A percentile compares a stretch with the other conserved stretches of the same genome.
phyloP scores from a whole-genome alignment of 2,329 filamentous ascomycete species.

The Verticillium albo-atrum region DNA sequence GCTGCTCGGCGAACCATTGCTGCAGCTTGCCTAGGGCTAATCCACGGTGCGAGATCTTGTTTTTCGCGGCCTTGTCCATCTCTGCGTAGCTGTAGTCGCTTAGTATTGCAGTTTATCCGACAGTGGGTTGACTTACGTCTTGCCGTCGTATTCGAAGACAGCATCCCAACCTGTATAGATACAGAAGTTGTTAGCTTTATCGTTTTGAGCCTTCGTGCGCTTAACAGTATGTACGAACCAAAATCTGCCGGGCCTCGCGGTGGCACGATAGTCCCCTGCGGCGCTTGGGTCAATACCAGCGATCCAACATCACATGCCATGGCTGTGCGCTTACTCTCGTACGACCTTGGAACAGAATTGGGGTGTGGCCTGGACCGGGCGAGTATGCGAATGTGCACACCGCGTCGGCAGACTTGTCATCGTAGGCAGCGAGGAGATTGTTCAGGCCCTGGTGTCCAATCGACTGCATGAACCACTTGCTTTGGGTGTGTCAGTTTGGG shows the following conservation, averaged over 20 bases:
- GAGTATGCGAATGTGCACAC: conserved; percentile 96
- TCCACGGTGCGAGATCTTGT: conserved; percentile 85
- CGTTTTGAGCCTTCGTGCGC: conserved; percentile 4
- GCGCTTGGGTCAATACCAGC: neutral
- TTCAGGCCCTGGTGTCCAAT: conserved; percentile 84
- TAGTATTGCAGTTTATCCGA: neutral
- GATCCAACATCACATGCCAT: neutral
- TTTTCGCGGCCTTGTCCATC: conserved; percentile 87
- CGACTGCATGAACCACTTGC: conserved; percentile 88
- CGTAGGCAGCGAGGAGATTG: conserved; percentile 81
- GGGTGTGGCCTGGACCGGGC: conserved; percentile 76
- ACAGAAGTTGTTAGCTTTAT: neutral
- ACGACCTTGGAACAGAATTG: conserved; percentile 85
- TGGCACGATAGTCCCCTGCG: conserved; percentile 71
- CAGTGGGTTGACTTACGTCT: conserved; percentile 53
- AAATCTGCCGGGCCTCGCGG: conserved; percentile 77
- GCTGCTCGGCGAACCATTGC: conserved; percentile 62
- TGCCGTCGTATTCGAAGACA: conserved; percentile 87
- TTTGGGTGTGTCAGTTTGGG: conserved; percentile 39
- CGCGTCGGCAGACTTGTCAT: conserved; percentile 87
- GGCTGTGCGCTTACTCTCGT: conserved; percentile 62
- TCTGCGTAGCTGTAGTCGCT: conserved; percentile 66
- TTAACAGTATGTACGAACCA: conserved; percentile 50
- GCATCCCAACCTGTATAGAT: conserved; percentile 79
- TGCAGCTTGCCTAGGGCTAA: conserved; percentile 85